A percentile compares a stretch with the other conserved stretches of the same genome.
Conservation (phyloP, 1,284 basidiomycete species). For the Pascua sp. region DNA sequence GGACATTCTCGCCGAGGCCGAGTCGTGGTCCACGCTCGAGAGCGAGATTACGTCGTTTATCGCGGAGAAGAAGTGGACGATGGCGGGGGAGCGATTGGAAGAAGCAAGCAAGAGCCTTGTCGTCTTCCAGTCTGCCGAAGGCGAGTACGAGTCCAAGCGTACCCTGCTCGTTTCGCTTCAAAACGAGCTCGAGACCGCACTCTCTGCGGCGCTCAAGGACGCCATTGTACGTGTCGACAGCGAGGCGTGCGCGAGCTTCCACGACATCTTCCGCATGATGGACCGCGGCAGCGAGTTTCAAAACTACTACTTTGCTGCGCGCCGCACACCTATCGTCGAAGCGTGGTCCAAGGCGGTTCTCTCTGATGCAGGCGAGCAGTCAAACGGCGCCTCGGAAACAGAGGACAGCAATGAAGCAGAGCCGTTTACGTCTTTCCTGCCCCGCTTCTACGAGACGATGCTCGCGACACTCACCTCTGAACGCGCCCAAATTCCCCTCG, state of each 20-base stretch:
- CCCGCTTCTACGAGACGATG: slow-evolving; percentile 58
- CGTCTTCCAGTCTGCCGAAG: slow-evolving; percentile 77
- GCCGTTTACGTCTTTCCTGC: slow-evolving; percentile 64
- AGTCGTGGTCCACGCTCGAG: slow-evolving; percentile 91
- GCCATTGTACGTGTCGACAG: slow-evolving; percentile 74
- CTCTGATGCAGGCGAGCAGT: slow-evolving; percentile 2
- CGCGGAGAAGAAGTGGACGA: slow-evolving; percentile 61
- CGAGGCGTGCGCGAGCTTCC: slow-evolving; percentile 54
- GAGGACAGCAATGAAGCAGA: slow-evolving; percentile 31
- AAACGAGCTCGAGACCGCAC: slow-evolving; percentile 84
- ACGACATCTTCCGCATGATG: slow-evolving; percentile 80
- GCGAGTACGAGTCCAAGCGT: slow-evolving; percentile 79
- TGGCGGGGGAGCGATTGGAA: slow-evolving; percentile 80
- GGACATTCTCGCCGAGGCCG: slow-evolving; percentile 81
- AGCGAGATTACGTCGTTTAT: slow-evolving; percentile 80
- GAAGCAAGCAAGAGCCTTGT: slow-evolving; percentile 82
- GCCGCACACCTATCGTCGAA: slow-evolving; percentile 61
- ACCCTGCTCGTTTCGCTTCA: slow-evolving; percentile 81
- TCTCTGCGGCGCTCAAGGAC: slow-evolving; percentile 78
- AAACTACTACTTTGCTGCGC: slow-evolving; percentile 84
- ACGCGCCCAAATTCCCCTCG: slow-evolving; percentile 66
- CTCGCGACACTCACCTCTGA: slow-evolving; percentile 66
- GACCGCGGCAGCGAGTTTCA: slow-evolving; percentile 85
- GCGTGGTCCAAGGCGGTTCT: slow-evolving; percentile 60
- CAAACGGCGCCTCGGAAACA: slow-evolving; percentile 1